Base-by-base conservation (phyloP, 139 green algal species). In the Coccomyxa sp. region DNA sequence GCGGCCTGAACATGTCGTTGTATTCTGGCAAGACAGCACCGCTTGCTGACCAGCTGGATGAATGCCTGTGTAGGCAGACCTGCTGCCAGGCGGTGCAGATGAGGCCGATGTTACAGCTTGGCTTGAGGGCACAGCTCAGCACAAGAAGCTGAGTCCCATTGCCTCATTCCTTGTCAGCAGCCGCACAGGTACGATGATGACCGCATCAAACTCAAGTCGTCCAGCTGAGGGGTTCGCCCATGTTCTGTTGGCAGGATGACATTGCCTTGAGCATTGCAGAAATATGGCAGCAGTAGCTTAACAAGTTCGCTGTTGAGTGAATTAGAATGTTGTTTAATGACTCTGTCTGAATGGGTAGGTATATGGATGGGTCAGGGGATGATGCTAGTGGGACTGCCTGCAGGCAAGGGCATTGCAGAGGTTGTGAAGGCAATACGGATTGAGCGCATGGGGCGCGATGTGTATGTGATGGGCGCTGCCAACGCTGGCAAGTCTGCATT, bases 401-500 rank as follows among this genome's bases (percentile, higher is more conserved):
- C 29, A 71, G 27, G 29, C 2, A 1, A 71, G 64, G 86, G 83
- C 89, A 74, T 75, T 73, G 7, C 58, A 84, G 78, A 50, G 74
- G 79, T 37, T 12, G 71, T 10, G 8, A 36, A 27, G 31, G 22
- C 38, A 24, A 10, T 76, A 0, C 38, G 37, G 38, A 58, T 33
- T 1, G 90, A 94, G 83, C 86, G 94, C 70, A 84, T 85, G 81
- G 95, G 95, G 6, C 85, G 96, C 7, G 93, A 98, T 79, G 94
- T 99, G 72, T 98, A 93, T 75, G 91, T 99, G 10, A 78, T 99
- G 39, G 96, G 96, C 1, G 92, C 94, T 0, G 96, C 96, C 34
- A 99, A 99, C 77, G 96, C 98, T 29, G 96, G 96, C 76, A 99
- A 99, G 88, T 95, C 86, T 18, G 92, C 96, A 2, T 98, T 99